phyloP scores from a whole-genome alignment of 345 rosid species.

The Arabidopsis arenosa region DNA sequence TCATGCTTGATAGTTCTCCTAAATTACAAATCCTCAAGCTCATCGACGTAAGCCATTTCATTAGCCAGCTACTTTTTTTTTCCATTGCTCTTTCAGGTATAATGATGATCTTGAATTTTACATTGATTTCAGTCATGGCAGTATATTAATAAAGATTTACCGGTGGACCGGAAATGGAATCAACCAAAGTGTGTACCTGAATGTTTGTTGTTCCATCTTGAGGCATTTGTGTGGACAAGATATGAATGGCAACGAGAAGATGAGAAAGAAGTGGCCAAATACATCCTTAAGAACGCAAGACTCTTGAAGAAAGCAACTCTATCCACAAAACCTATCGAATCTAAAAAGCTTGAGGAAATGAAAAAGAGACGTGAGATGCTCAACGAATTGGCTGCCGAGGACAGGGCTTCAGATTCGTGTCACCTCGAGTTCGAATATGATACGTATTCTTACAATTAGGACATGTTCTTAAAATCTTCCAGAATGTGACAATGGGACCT shows the following conservation, averaged over 20 bases:
- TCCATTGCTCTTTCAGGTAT: neutral
- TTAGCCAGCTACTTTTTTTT: neutral
- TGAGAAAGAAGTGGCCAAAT: neutral
- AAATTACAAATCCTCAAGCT: slow-evolving; percentile 7
- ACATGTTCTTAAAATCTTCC: too few relatives aligned
- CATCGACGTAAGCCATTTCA: neutral
- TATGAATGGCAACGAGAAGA: neutral
- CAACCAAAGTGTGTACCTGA: neutral
- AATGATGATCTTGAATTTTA: neutral
- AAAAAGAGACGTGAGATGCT: slow-evolving; percentile 1
- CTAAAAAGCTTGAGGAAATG: too few relatives aligned
- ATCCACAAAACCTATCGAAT: neutral
- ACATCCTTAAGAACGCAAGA: neutral
- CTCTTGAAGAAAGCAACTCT: slow-evolving; percentile 1
- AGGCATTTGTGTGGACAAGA: neutral
- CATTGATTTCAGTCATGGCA: neutral
- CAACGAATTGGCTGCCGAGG: slow-evolving; percentile 5
- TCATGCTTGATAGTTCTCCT: slow-evolving; percentile 2
- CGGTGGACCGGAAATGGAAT: neutral
- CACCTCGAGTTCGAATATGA: neutral
- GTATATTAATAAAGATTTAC: neutral
- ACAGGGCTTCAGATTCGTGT: slow-evolving; percentile 2
- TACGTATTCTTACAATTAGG: too few relatives aligned
- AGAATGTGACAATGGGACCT: too few relatives aligned
- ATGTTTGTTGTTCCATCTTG: neutral